These are phyloP conservation scores for Saccharomyces hybrid DNA, from an alignment of 1,139 yeast genomes.

Conservation along the genomic window DNA sequence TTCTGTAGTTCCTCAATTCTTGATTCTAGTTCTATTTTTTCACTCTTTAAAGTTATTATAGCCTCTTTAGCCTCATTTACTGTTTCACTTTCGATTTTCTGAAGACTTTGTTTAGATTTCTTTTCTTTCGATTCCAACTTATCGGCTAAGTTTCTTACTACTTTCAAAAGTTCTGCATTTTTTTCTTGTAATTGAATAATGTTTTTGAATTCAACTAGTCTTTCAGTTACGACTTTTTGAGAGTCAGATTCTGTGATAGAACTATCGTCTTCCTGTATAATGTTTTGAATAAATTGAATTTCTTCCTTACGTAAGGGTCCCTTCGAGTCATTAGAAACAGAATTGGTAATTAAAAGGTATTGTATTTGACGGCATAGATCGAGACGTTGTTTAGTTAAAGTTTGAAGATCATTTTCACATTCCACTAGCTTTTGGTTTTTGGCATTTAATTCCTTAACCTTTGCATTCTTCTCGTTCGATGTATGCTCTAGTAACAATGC, in stretches of 20 bases:
- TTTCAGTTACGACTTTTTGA: slow-evolving; percentile 59
- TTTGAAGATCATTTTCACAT: slow-evolving; percentile 34
- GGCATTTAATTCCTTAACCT: slow-evolving; percentile 23
- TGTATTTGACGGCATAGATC: slow-evolving; percentile 81
- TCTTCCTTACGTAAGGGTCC: slow-evolving; percentile 36
- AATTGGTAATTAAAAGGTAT: slow-evolving; percentile 59
- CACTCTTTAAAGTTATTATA: slow-evolving; percentile 56
- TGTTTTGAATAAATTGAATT: slow-evolving; percentile 37
- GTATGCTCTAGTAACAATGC: slow-evolving; percentile 42
- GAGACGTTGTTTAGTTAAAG: slow-evolving; percentile 47
- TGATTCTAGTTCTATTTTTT: slow-evolving; percentile 39
- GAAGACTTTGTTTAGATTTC: slow-evolving; percentile 34
- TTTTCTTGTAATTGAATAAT: slow-evolving; percentile 62
- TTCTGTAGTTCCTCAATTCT: slow-evolving; percentile 13
- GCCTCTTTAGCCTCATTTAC: slow-evolving; percentile 72
- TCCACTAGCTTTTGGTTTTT: slow-evolving; percentile 34
- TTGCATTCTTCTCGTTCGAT: slow-evolving; percentile 33
- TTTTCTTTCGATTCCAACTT: slow-evolving; percentile 46
- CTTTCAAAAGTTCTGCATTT: slow-evolving; percentile 60
- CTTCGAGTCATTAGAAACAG: slow-evolving; percentile 41
- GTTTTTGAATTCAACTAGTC: slow-evolving; percentile 62
- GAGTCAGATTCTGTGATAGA: slow-evolving; percentile 44
- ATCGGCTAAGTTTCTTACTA: slow-evolving; percentile 61
- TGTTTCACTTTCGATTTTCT: slow-evolving; percentile 50
- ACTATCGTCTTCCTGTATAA: slow-evolving; percentile 28